Percentiles rank a stretch among this genome's conserved stretches.
phyloP scores from a whole-genome alignment of 2,329 filamentous ascomycete species.

The Colletotrichum sansevieriae region DNA sequence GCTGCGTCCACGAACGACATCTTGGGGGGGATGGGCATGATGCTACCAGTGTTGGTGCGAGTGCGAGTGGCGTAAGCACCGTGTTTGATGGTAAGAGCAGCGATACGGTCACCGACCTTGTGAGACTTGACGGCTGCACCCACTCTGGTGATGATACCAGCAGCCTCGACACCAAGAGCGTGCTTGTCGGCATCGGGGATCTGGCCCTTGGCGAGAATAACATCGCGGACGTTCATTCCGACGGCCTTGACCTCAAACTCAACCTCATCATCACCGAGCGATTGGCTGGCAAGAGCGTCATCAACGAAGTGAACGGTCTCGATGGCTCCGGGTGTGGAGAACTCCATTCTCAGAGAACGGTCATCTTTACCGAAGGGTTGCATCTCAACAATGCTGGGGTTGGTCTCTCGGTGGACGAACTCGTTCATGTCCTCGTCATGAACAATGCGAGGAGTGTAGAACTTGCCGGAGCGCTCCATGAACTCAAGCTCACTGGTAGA shows the following conservation, averaged over 20 bases:
- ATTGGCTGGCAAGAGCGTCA: conserved; percentile 47
- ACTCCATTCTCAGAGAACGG: conserved; percentile 53
- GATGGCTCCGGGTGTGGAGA: conserved; percentile 54
- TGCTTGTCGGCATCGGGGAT: conserved; percentile 48
- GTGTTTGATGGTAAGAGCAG: conserved; percentile 42
- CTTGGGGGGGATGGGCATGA: conserved; percentile 53
- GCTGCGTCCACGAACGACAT: conserved; percentile 56
- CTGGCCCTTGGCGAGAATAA: conserved; percentile 58
- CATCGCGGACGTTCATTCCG: conserved; percentile 62
- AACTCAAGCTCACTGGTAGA: conserved; percentile 58
- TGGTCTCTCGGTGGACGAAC: conserved; percentile 58
- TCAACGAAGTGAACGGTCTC: conserved; percentile 57
- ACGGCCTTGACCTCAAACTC: conserved; percentile 59
- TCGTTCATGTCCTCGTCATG: conserved; percentile 57
- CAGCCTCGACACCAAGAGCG: conserved; percentile 49
- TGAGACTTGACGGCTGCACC: conserved; percentile 48
- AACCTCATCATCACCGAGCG: conserved; percentile 52
- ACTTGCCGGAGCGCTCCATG: conserved; percentile 53
- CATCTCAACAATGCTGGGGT: conserved; percentile 52
- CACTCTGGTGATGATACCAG: conserved; percentile 51
- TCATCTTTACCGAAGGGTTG: conserved; percentile 55
- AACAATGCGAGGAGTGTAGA: conserved; percentile 56
- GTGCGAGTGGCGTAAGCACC: conserved; percentile 44
- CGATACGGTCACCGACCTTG: conserved; percentile 49
- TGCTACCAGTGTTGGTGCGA: conserved; percentile 42